A percentile compares a stretch with the other conserved stretches of the same genome.
These are phyloP conservation scores for Paxillus involutus DNA, from an alignment of 768 basidiomycete genomes.

Conservation along the genomic window DNA sequence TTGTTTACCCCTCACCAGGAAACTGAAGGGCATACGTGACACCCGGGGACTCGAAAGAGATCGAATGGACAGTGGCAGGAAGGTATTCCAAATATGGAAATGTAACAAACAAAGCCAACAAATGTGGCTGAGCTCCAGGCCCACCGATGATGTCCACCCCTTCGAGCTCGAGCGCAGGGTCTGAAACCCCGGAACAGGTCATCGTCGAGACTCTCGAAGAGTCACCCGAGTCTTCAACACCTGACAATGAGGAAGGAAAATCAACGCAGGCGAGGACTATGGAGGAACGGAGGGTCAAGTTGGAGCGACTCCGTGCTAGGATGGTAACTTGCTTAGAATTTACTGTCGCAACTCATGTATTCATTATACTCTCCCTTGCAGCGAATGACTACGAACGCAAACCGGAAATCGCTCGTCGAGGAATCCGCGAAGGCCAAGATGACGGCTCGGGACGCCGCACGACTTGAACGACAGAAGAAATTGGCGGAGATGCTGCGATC, in stretches of 20 bases:
- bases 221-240: conserved; percentile 25
- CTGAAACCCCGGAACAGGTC: not conserved
- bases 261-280: conserved; percentile 39
- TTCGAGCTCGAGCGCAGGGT: conserved; percentile 1
- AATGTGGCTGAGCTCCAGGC: too few species aligned
- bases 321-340: conserved; percentile 53
- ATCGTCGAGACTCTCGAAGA: conserved; percentile 21
- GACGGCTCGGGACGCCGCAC: conserved; percentile 74
- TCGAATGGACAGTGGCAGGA: too few species aligned
- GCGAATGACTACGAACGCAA: conserved; percentile 78
- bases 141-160: conserved; percentile 11
- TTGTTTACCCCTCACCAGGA: not conserved
- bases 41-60: too few species aligned
- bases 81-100: too few species aligned
- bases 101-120: too few species aligned
- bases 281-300: conserved; percentile 75
- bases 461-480: conserved; percentile 87
- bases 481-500: conserved; percentile 82
- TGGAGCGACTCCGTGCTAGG: conserved; percentile 72
- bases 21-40: too few species aligned
- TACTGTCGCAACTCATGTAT: not conserved
- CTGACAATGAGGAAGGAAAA: conserved; percentile 16
- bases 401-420: conserved; percentile 81
- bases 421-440: conserved; percentile 80
- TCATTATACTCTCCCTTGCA: conserved; percentile 26